phyloP scores from a whole-genome alignment of 345 rosid genomes.

The Boechera stricta region DNA sequence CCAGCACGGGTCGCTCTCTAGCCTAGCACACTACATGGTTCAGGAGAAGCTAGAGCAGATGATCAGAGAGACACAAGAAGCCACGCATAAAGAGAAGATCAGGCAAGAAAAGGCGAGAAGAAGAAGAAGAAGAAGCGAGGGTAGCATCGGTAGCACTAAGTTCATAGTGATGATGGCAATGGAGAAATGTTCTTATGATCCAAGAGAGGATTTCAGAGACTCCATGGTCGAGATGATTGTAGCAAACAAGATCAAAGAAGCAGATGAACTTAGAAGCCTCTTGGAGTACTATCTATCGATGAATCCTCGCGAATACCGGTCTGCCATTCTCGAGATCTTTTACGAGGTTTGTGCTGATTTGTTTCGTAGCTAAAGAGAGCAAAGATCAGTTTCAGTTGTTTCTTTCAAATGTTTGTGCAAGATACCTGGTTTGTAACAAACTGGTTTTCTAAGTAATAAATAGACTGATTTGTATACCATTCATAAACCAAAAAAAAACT shows the following conservation, averaged over 20 bases:
- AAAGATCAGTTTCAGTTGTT: conserved; percentile 22
- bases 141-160: conserved; percentile 48
- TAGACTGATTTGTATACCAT: conserved; percentile 8
- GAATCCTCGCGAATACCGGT: conserved; percentile 69
- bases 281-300: conserved; percentile 81
- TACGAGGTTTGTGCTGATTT: conserved; percentile 77
- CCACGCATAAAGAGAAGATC: conserved; percentile 44
- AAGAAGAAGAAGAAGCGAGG: conserved; percentile 41
- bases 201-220: conserved; percentile 74
- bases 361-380: conserved; percentile 55
- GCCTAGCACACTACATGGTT: conserved; percentile 84
- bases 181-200: conserved; percentile 83
- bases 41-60: conserved; percentile 85
- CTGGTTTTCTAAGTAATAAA: conserved; percentile 20
- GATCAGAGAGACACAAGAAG: conserved; percentile 66
- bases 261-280: conserved; percentile 74
- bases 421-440: conserved; percentile 23
- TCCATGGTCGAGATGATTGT: conserved; percentile 86
- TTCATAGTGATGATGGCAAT: conserved; percentile 84
- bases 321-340: conserved; percentile 71
- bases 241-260: conserved; percentile 61
- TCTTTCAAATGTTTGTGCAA: conserved; percentile 31
- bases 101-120: conserved; percentile 44
- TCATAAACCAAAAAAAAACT: background rate
- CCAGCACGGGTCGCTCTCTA: conserved; percentile 61